Percentiles rank a stretch among this genome's conserved stretches.
phyloP scores from a whole-genome alignment of 495 filamentous ascomycete genomes.

The Diplogelasinospora grovesii region DNA sequence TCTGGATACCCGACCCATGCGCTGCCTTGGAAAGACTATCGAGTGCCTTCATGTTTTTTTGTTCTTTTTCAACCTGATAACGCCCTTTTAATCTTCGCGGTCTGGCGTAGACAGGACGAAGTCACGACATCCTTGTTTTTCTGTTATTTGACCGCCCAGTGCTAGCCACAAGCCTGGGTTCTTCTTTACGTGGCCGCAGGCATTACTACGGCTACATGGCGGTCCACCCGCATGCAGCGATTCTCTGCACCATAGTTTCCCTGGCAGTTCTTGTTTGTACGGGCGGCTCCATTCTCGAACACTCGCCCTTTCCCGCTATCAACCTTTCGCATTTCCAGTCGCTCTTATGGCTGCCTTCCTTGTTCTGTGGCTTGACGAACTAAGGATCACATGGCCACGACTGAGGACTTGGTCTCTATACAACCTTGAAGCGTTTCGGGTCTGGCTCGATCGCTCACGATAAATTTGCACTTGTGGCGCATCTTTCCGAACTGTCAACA shows the following conservation, averaged over 20 bases:
- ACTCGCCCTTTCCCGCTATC: background rate
- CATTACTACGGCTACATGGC: constrained; percentile 10
- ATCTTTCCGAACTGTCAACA: too few relatives aligned
- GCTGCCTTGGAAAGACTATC: constrained; percentile 26
- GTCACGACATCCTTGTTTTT: constrained; percentile 46
- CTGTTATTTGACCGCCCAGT: constrained; percentile 25
- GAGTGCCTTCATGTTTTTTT: constrained; percentile 28
- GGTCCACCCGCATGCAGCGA: background rate
- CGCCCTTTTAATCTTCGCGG: constrained; percentile 39
- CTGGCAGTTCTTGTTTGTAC: constrained; percentile 5
- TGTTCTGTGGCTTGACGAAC: too few relatives aligned
- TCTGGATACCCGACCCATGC: constrained; percentile 26
- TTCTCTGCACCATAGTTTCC: constrained; percentile 15
- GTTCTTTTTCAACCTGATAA: constrained; percentile 37
- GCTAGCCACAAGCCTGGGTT: constrained; percentile 14
- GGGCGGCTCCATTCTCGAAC: constrained; percentile 7
- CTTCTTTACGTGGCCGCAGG: constrained; percentile 7
- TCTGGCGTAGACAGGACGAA: constrained; percentile 47
- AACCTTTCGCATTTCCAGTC: too few relatives aligned
- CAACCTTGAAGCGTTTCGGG: too few relatives aligned
- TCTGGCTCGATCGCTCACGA: too few relatives aligned
- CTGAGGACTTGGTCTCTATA: too few relatives aligned
- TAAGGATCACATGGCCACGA: too few relatives aligned
- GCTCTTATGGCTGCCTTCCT: too few relatives aligned
- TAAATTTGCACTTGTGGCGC: too few relatives aligned